These are phyloP conservation scores for Boletus barrowsii DNA, from an alignment of 768 basidiomycete genomes.

Conservation along the genomic window DNA sequence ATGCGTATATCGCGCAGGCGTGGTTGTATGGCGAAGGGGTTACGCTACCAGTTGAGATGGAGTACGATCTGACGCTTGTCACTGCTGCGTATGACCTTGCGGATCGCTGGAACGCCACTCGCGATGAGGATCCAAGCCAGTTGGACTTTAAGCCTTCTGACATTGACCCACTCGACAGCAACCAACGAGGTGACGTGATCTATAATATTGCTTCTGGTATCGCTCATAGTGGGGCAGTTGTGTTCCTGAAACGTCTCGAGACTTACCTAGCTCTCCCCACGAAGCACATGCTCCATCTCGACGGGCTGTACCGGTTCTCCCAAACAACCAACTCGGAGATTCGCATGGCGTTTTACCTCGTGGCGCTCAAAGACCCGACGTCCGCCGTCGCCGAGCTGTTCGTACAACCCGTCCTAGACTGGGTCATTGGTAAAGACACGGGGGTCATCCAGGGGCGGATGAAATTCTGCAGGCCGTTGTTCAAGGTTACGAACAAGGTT, in stretches of 20 bases:
- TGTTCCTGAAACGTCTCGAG: constrained; percentile 57
- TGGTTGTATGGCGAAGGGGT: constrained; percentile 59
- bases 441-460: constrained; percentile 49
- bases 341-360: constrained; percentile 48
- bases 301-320: constrained; percentile 42
- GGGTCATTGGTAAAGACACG: constrained; percentile 43
- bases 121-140: constrained; percentile 30
- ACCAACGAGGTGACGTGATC: constrained; percentile 42
- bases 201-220: neutral
- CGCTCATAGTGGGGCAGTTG: constrained; percentile 32
- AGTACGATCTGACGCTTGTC: constrained; percentile 54
- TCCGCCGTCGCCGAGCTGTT: constrained; percentile 32
- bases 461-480: constrained; percentile 54
- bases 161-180: constrained; percentile 44
- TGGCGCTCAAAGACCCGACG: constrained; percentile 41
- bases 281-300: constrained; percentile 40
- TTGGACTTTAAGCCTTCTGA: constrained; percentile 45
- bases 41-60: constrained; percentile 45
- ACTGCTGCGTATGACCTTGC: constrained; percentile 52
- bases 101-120: constrained; percentile 48
- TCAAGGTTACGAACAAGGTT: constrained; percentile 39
- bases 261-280: constrained; percentile 40
- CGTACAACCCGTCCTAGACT: constrained; percentile 39
- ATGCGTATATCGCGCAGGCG: constrained; percentile 27
- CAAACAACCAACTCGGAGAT: constrained; percentile 49